phyloP scores from a whole-genome alignment of 75 land plant genomes.

The Chamaecyparis obtusa region DNA sequence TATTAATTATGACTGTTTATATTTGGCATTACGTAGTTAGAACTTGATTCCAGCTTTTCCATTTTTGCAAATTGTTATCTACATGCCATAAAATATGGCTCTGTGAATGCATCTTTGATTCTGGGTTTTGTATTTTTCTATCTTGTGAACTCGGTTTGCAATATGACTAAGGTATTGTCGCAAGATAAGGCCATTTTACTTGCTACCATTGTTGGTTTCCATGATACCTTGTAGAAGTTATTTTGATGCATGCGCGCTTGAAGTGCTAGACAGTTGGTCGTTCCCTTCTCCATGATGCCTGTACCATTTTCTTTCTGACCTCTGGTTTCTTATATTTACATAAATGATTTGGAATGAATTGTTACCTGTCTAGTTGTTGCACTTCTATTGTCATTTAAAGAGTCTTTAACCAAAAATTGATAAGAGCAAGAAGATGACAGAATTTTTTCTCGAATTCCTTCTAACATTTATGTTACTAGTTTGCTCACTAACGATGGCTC shows the following conservation, averaged over 20 bases:
- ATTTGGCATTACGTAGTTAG: too few relatives aligned
- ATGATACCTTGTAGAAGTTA: slow-evolving; percentile 9
- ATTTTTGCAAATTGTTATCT: too few relatives aligned
- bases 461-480: slow-evolving; percentile 8
- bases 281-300: not conserved
- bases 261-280: slow-evolving; percentile 3
- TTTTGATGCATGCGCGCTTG: slow-evolving; percentile 10
- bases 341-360: not conserved
- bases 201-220: not conserved
- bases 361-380: slow-evolving; percentile 14
- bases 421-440: slow-evolving; percentile 50
- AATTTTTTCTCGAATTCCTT: slow-evolving; percentile 44
- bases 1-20: too few relatives aligned
- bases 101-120: too few relatives aligned
- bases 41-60: too few relatives aligned
- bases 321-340: not conserved
- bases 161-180: slow-evolving; percentile 45
- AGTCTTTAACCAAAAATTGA: slow-evolving; percentile 41
- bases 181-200: slow-evolving; percentile 32
- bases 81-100: too few relatives aligned
- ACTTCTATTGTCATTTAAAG: slow-evolving; percentile 54
- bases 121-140: too few relatives aligned
- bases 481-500: slow-evolving; percentile 1
- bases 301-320: not conserved
- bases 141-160: too few relatives aligned